Evolutionary conservation across 73 alveolate genomes (phyloP), one percentile per base, ranked within the genome.

Genomic region (Urostyla sp.): DNA sequence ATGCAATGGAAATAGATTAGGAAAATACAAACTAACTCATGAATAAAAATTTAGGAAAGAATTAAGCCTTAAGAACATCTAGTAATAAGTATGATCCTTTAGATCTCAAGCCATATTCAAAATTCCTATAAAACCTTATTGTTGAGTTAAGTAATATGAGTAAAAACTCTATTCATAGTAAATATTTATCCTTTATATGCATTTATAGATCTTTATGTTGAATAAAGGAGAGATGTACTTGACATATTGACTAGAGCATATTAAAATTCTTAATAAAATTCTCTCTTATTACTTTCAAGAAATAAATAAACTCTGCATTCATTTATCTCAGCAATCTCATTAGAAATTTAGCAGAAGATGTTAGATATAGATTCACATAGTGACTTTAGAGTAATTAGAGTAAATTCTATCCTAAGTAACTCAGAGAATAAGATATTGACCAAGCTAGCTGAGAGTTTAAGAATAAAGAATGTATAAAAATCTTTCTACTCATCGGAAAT

Each of bases 341-440:
- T 16, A 3, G 87, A 58, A 31, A 44, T 73, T 27, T 15, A 1
- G 20, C 28, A 0, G 5, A 4, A 31, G 52, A 56, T 55, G 69
- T 20, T 38, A 35, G 11, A 1, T 24, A 16, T 34, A 52, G 78
- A 54, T 40, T 18, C 37, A 15, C 5, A 2, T 0, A n/a, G 36
- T 15, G 20, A 72, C 7, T 32, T 84, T 58, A 84, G 75, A 37
- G 84, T 73, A 24, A 50, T 84, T 43, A 54, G 92, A 51, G 77
- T 84, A 1, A 84, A 84, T 30, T 69, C 92, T 13, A 84, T 84
- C 27, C 45, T 84, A 30, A 43, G 55, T 30, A 84, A 72, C 31
- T 48, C 45, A 24, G 92, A 84, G 57, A 24, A 77, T 0, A 57
- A 80, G 40, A 84, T 84, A 46, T 49, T 84, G 1, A 34, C 24